A percentile compares a stretch with the other conserved stretches of the same genome.
Evolutionary conservation across 441 rosid genomes (phyloP).

Genomic region (Iberis amara): DNA sequence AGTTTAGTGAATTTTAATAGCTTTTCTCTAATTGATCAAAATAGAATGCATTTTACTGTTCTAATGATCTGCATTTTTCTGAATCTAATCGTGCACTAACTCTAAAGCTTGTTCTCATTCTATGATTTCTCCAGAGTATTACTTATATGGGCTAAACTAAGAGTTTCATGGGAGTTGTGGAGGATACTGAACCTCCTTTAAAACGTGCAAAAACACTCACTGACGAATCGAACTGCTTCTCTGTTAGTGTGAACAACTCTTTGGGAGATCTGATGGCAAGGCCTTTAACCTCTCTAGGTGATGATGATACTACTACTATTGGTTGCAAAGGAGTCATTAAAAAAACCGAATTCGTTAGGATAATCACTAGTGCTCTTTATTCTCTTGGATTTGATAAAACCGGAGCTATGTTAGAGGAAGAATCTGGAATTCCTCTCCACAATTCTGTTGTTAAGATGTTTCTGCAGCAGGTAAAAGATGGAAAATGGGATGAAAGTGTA

Average conservation of each 20-base stretch:
- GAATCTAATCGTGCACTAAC: constrained; percentile 5
- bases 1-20: no score
- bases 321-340: constrained; percentile 46
- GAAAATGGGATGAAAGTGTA: constrained; percentile 52
- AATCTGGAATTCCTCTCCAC: constrained; percentile 44
- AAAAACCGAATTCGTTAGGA: constrained; percentile 43
- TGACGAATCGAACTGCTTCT: constrained; percentile 37
- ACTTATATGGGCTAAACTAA: constrained; percentile 45
- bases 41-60: background rate
- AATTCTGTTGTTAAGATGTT: constrained; percentile 36
- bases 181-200: constrained; percentile 51
- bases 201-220: constrained; percentile 39
- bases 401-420: constrained; percentile 52
- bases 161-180: constrained; percentile 54
- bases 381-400: constrained; percentile 50
- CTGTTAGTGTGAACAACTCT: constrained; percentile 33
- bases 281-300: constrained; percentile 51
- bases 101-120: background rate
- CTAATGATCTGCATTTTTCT: background rate
- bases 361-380: constrained; percentile 46
- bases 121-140: constrained; percentile 19
- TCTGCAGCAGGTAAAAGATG: constrained; percentile 44
- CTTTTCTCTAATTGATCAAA: no score
- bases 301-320: constrained; percentile 31
- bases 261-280: constrained; percentile 53